Percentiles rank a stretch among this genome's conserved stretches.
These are phyloP conservation scores for Jaapia argillacea DNA, from an alignment of 768 basidiomycete genomes.

Conservation along the genomic window DNA sequence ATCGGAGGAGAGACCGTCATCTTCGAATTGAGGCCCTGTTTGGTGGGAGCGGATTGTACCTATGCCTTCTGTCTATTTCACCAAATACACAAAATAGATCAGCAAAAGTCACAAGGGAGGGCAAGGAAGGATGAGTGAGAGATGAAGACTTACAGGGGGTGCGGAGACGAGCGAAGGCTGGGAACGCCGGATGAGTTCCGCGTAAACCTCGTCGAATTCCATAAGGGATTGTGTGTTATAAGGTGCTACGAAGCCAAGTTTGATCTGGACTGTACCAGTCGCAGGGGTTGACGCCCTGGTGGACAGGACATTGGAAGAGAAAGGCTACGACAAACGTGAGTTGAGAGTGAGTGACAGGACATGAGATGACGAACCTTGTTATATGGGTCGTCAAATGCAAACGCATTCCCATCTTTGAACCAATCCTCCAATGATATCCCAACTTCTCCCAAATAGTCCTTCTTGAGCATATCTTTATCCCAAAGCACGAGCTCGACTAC, in stretches of 20 bases:
- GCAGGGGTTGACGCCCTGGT: conserved; percentile 36
- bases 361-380: conserved; percentile 47
- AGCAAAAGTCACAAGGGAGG: too few species aligned
- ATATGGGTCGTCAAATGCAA: conserved; percentile 47
- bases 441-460: conserved; percentile 91
- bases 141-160: conserved; percentile 50
- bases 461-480: conserved; percentile 86
- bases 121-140: not conserved
- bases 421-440: conserved; percentile 73
- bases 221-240: conserved; percentile 33
- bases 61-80: conserved; percentile 79
- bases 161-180: conserved; percentile 63
- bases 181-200: conserved; percentile 52
- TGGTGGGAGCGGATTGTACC: conserved; percentile 69
- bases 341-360: conserved; percentile 6
- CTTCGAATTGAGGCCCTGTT: conserved; percentile 46
- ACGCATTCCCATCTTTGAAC: conserved; percentile 43
- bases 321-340: conserved; percentile 23
- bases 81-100: too few species aligned
- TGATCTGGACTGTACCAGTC: conserved; percentile 45
- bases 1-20: conserved; percentile 65
- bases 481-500: conserved; percentile 82
- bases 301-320: conserved; percentile 35
- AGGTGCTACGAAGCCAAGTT: conserved; percentile 46
- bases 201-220: conserved; percentile 51